Evolutionary conservation across 306 rosid species (phyloP).

Genomic region (Myrica gale): DNA sequence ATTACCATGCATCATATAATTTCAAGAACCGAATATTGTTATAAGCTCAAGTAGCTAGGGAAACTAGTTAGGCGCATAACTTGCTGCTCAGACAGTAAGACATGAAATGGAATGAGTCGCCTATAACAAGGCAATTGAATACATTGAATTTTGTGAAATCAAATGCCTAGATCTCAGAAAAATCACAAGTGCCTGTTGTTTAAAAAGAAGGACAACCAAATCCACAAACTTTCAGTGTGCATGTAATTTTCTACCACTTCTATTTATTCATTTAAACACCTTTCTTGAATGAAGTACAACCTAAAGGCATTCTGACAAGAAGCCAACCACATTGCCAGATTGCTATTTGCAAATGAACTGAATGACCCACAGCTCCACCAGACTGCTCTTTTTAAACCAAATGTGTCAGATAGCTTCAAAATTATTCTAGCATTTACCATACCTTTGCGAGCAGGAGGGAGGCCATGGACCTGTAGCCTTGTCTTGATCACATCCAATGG

Average conservation of each 20-base stretch:
- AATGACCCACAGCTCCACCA: background rate
- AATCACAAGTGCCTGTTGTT: background rate
- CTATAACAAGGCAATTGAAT: background rate
- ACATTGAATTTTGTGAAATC: background rate
- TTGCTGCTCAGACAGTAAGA: background rate
- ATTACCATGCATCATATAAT: background rate
- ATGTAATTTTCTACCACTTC: background rate
- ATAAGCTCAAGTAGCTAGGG: background rate
- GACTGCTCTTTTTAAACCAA: background rate
- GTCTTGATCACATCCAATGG: conserved; percentile 99
- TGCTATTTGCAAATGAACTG: background rate
- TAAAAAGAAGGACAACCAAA: background rate
- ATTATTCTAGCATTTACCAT: conserved; percentile 17
- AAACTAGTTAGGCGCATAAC: background rate
- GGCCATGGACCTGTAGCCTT: conserved; percentile 92
- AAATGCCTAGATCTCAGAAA: background rate
- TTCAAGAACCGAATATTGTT: background rate
- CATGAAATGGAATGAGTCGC: background rate
- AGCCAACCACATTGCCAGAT: background rate
- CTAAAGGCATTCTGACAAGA: too few species aligned
- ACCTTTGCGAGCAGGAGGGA: conserved; percentile 78
- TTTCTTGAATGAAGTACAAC: background rate
- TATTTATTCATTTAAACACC: background rate
- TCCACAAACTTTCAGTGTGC: background rate
- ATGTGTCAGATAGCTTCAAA: background rate